These are phyloP conservation scores for Chrysoporthe deuterocubensis DNA, from an alignment of 2,329 filamentous ascomycete species.

Conservation along the genomic window DNA sequence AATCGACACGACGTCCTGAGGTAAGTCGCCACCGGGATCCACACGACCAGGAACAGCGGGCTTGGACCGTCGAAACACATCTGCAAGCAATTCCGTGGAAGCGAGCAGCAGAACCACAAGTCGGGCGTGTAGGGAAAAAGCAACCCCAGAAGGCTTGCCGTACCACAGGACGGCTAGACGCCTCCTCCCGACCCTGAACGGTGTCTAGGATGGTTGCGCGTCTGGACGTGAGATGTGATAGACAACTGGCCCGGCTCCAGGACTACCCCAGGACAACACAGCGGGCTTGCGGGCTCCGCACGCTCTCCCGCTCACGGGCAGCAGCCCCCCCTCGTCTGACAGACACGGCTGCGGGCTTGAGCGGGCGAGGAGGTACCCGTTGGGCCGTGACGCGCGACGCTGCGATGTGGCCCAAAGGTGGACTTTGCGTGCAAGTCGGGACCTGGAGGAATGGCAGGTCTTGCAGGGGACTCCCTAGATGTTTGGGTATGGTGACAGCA, in stretches of 20 bases:
- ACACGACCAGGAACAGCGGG: slow-evolving; percentile 26
- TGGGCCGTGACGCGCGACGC: slow-evolving; percentile 27
- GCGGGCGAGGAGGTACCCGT: slow-evolving; percentile 24
- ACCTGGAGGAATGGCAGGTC: slow-evolving; percentile 5
- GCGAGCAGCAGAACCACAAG: slow-evolving; percentile 19
- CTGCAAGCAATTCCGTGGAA: slow-evolving; percentile 20
- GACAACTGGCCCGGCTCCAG: slow-evolving; percentile 25
- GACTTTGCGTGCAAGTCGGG: slow-evolving; percentile 12
- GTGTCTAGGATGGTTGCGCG: slow-evolving; percentile 20
- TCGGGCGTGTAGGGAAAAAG: slow-evolving; percentile 24
- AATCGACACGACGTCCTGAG: slow-evolving; percentile 23
- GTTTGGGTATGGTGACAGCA: slow-evolving; percentile 28
- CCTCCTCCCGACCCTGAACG: slow-evolving; percentile 2
- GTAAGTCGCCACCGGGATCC: slow-evolving; percentile 27
- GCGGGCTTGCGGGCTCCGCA: slow-evolving; percentile 21
- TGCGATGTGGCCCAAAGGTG: slow-evolving; percentile 28
- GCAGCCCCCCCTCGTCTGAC: slow-evolving; percentile 6
- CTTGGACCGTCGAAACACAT: slow-evolving; percentile 23
- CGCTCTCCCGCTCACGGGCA: slow-evolving; percentile 10
- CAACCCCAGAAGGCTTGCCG: slow-evolving; percentile 14
- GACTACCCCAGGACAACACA: slow-evolving; percentile 23
- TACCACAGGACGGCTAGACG: slow-evolving; percentile 15
- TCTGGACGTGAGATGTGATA: slow-evolving; percentile 18
- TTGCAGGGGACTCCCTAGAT: slow-evolving; percentile 27
- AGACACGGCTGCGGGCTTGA: slow-evolving; percentile 21